Evolutionary conservation across 2,329 filamentous ascomycete genomes (phyloP), one percentile per base, ranked within the genome.

Genomic region (Penicillium sp.): DNA sequence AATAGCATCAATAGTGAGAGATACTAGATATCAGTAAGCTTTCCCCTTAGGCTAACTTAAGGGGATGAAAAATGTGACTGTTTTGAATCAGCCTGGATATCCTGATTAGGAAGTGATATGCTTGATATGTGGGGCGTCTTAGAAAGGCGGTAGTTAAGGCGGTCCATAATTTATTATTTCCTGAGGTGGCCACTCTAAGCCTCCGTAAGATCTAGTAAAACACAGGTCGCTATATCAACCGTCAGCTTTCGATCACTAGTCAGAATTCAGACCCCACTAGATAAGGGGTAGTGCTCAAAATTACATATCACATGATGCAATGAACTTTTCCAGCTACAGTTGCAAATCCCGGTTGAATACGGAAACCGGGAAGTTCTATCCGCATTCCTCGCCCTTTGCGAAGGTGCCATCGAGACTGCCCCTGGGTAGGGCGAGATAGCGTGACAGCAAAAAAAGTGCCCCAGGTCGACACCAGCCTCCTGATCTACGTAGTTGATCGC

Each of bases 371-470:
- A 30, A 30, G 38, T 30, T 40, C 53, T 13, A 44, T 55, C 53
- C 53, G 38, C 53, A 55, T 55, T 55, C 53, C 38, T 45, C 53
- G 9, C 53, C 53, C 53, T 55, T 55, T 28, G n/a, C 24, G 19
- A 33, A 22, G 17, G 38, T 17, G 30, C 38, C 24, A 26, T 13
- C 24, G n/a, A 55, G 37, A 22, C 53, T 44, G 26, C 37, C 38
- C 53, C 53, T 42, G 28, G 51, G 33, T 10, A 40, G 51, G 30
- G 7, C 9, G 40, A 38, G 35, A 54, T 26, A 3, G 35, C 12
- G 17, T 37, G 28, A 19, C 35, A 15, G 35, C 4, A n/a, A 22
- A 30, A 10, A 19, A 49, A 47, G 45, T 30, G 13, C 45, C 15
- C 30, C 6, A 28, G 35, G 3, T 37, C 35, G 15, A 49, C 6